Percentiles rank a stretch among this genome's conserved stretches.
These are phyloP conservation scores for Mycena chlorophos DNA, from an alignment of 768 basidiomycete genomes.

Conservation along the genomic window DNA sequence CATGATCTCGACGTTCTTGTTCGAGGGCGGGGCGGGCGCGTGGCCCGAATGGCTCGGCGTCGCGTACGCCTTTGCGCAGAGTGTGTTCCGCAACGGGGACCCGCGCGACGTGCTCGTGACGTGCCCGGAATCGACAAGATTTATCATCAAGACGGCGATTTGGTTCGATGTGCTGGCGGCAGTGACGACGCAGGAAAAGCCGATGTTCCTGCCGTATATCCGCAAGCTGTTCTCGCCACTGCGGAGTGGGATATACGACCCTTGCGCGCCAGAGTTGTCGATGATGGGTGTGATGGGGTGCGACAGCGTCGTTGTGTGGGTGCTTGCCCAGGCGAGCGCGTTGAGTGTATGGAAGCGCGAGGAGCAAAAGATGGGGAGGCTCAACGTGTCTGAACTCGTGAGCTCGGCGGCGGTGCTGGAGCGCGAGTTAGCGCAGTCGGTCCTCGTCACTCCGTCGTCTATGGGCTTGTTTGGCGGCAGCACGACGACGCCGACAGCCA, in stretches of 20 bases:
- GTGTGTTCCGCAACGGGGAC: constrained; percentile 44
- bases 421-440: constrained; percentile 29
- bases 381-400: constrained; percentile 65
- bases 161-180: constrained; percentile 88
- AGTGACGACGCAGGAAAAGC: constrained; percentile 61
- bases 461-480: constrained; percentile 3
- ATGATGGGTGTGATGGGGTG: constrained; percentile 88
- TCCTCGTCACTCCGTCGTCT: constrained; percentile 24
- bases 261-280: constrained; percentile 46
- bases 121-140: constrained; percentile 54
- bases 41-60: constrained; percentile 70
- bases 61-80: constrained; percentile 55
- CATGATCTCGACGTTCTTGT: constrained; percentile 74
- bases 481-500: constrained; percentile 13
- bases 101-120: constrained; percentile 46
- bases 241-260: constrained; percentile 40
- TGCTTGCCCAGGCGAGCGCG: constrained; percentile 69
- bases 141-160: constrained; percentile 80
- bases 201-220: constrained; percentile 59
- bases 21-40: constrained; percentile 69
- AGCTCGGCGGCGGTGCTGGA: constrained; percentile 55
- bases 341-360: constrained; percentile 67
- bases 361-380: constrained; percentile 38
- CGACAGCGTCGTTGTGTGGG: constrained; percentile 76
- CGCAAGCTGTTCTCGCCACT: constrained; percentile 55